Conservation (phyloP, 331 rosid species). For the Malus hybrid region DNA sequence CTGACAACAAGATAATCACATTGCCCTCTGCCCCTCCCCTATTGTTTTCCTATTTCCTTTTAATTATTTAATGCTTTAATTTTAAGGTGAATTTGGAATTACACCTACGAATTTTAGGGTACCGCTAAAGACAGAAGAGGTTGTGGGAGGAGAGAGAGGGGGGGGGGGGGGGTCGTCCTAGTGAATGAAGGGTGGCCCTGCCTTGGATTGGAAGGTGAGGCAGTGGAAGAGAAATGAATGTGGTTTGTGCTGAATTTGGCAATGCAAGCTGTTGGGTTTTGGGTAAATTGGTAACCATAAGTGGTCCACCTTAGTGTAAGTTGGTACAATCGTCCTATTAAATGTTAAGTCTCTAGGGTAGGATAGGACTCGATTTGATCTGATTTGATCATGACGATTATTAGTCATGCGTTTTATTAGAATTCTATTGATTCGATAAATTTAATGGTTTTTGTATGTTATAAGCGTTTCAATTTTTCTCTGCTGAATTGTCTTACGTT, state of each 20-base stretch:
- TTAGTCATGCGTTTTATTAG: fast-evolving
- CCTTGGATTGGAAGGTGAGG: conserved; percentile 1
- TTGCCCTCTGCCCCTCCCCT: neutral
- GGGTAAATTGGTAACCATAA: neutral
- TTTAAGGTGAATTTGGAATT: neutral
- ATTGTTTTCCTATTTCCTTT: neutral
- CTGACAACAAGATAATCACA: conserved; percentile 1
- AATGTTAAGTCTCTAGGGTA: neutral
- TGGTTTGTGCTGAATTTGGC: conserved; percentile 2
- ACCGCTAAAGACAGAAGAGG: too few species aligned
- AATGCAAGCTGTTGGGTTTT: neutral
- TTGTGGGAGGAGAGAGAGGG: too few species aligned
- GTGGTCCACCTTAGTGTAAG: neutral
- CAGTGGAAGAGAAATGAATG: neutral
- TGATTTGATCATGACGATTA: neutral
- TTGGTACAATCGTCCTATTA: neutral
- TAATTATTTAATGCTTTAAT: neutral
- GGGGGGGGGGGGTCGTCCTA: too few species aligned
- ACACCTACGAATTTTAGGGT: neutral
- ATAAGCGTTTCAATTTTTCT: too few species aligned
- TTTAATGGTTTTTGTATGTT: fast-evolving
- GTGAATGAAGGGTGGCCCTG: neutral
- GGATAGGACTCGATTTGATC: neutral
- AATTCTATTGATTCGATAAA: too few species aligned
- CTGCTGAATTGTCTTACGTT: too few species aligned